A percentile compares a stretch with the other conserved stretches of the same genome.
phyloP scores from a whole-genome alignment of 2,329 filamentous ascomycete genomes.

The Harringtonia lauricola region DNA sequence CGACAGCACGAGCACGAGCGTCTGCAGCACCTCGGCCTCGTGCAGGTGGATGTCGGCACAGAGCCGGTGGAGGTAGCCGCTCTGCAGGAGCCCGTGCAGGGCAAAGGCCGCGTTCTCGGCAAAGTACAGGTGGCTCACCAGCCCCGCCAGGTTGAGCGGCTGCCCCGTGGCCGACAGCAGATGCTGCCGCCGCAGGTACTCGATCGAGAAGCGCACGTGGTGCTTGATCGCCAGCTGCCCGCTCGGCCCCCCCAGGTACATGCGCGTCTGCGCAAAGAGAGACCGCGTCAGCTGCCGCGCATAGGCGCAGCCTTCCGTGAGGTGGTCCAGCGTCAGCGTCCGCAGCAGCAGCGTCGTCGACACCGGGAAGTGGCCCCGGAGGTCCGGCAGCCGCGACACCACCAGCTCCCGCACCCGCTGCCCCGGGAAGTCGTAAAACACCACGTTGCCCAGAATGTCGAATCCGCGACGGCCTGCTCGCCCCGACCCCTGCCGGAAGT shows the following conservation, averaged over 20 bases:
- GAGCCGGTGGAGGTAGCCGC: slow-evolving; percentile 55
- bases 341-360: slow-evolving; percentile 63
- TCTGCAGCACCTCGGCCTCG: slow-evolving; percentile 37
- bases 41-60: slow-evolving; percentile 45
- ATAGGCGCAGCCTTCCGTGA: slow-evolving; percentile 52
- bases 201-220: slow-evolving; percentile 70
- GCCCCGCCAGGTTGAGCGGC: slow-evolving; percentile 62
- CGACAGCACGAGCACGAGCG: slow-evolving; percentile 56
- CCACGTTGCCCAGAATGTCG: slow-evolving; percentile 69
- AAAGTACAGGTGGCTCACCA: slow-evolving; percentile 64
- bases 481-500: slow-evolving; percentile 67
- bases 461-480: slow-evolving; percentile 73
- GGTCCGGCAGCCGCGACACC: slow-evolving; percentile 60
- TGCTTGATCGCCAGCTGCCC: slow-evolving; percentile 61
- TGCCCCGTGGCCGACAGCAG: slow-evolving; percentile 49
- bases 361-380: slow-evolving; percentile 69
- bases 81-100: slow-evolving; percentile 62
- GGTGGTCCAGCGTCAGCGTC: slow-evolving; percentile 54
- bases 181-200: slow-evolving; percentile 61
- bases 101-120: slow-evolving; percentile 67
- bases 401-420: slow-evolving; percentile 57
- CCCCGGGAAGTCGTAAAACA: slow-evolving; percentile 56
- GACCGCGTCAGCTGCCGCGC: slow-evolving; percentile 52
- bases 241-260: slow-evolving; percentile 60
- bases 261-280: slow-evolving; percentile 55